A percentile compares a stretch with the other conserved stretches of the same genome.
Evolutionary conservation across 805 yeast genomes (phyloP).

Genomic region (Candida nonsorbophila): DNA sequence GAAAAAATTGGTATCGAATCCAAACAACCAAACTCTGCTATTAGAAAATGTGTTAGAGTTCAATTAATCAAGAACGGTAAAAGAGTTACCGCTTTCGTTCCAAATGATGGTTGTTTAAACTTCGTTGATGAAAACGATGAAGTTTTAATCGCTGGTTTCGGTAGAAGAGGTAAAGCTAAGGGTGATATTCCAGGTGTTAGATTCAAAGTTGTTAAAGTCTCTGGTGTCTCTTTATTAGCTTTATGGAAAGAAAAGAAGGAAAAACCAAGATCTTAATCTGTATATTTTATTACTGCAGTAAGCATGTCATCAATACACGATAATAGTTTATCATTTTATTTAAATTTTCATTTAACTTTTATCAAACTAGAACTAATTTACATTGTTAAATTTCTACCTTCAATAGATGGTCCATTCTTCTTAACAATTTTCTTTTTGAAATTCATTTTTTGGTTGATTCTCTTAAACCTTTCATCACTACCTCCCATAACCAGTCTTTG

Average conservation of each 20-base stretch:
- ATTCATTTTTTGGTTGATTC: constrained; percentile 58
- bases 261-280: constrained; percentile 95
- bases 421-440: constrained; percentile 44
- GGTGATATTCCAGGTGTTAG: constrained; percentile 99
- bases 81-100: constrained; percentile 99
- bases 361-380: constrained; percentile 9
- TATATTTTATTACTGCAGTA: constrained; percentile 8
- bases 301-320: too few species aligned
- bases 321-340: too few species aligned
- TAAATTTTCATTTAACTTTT: not conserved
- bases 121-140: constrained; percentile 99
- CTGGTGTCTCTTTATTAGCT: constrained; percentile 99
- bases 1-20: constrained; percentile 99
- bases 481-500: constrained; percentile 17
- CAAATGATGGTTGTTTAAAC: constrained; percentile 99
- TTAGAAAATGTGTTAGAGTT: constrained; percentile 99
- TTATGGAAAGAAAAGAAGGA: constrained; percentile 99
- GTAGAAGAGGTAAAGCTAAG: constrained; percentile 99
- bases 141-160: constrained; percentile 99
- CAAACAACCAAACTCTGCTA: constrained; percentile 99
- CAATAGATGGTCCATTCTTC: constrained; percentile 75
- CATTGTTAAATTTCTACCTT: constrained; percentile 55
- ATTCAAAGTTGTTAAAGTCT: constrained; percentile 99
- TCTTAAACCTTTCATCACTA: constrained; percentile 73
- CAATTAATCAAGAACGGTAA: constrained; percentile 99